Percentiles rank a stretch among this genome's conserved stretches.
Conservation (phyloP, 768 basidiomycete species). For the Tulasnella sp. region DNA sequence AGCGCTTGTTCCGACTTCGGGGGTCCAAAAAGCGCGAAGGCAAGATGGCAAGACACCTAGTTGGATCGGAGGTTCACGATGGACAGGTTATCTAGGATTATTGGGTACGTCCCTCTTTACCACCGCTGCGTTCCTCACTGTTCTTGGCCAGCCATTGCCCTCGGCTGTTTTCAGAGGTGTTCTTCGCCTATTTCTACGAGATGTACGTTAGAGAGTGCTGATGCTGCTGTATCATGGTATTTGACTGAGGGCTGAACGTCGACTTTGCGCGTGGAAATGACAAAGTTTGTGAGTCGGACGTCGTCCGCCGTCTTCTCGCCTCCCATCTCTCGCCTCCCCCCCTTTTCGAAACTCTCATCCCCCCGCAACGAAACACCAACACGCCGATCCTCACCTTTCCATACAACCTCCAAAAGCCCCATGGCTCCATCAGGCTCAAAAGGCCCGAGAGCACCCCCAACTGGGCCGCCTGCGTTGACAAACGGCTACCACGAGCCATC, state of each 20-base stretch:
- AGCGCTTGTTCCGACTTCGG: background rate
- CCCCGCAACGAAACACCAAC: background rate
- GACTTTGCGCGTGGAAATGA: slow-evolving; percentile 16
- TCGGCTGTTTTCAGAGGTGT: background rate
- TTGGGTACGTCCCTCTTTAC: background rate
- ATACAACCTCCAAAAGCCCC: background rate
- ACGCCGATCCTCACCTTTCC: background rate
- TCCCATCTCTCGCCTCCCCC: background rate
- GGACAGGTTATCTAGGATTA: background rate
- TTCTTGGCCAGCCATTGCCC: background rate
- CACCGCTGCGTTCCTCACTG: background rate
- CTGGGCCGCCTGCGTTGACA: slow-evolving; percentile 14
- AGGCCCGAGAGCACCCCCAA: slow-evolving; percentile 17
- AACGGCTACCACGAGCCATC: slow-evolving; percentile 7
- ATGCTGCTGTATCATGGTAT: slow-evolving; percentile 3
- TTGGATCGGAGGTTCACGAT: background rate
- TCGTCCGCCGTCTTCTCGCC: slow-evolving; percentile 5
- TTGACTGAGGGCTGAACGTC: slow-evolving; percentile 8
- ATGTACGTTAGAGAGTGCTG: slow-evolving; percentile 10
- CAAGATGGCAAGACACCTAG: background rate
- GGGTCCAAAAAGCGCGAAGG: background rate
- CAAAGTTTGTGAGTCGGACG: slow-evolving; percentile 16
- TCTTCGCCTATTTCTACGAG: background rate
- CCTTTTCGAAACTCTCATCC: background rate
- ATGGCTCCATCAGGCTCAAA: slow-evolving; percentile 21